phyloP scores from a whole-genome alignment of 495 filamentous ascomycete genomes.

The Chaetomidium leptoderma region DNA sequence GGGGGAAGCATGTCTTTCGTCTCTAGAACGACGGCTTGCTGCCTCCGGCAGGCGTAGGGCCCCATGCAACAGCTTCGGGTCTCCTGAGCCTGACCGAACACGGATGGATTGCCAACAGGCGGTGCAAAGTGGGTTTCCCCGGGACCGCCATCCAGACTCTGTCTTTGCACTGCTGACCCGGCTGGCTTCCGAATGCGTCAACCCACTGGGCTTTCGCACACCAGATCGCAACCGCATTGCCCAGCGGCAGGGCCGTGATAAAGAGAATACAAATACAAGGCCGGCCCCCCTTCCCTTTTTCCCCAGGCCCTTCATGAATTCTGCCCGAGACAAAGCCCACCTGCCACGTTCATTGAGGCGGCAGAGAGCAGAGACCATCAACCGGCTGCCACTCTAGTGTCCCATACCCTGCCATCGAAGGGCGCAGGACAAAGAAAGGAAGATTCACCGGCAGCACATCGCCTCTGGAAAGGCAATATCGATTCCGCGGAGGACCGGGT shows the following conservation, averaged over 20 bases:
- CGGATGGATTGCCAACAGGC: slow-evolving; percentile 20
- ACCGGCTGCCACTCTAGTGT: slow-evolving; percentile 12
- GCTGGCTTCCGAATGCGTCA: slow-evolving; percentile 31
- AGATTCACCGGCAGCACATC: slow-evolving; percentile 3
- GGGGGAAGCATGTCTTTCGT: slow-evolving; percentile 3
- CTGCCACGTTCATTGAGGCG: slow-evolving; percentile 25
- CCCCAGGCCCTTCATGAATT: slow-evolving; percentile 20
- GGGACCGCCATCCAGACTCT: slow-evolving; percentile 17
- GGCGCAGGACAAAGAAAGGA: slow-evolving; percentile 19
- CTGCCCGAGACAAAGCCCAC: slow-evolving; percentile 29
- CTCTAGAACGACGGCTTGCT: slow-evolving; percentile 18
- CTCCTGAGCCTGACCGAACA: slow-evolving; percentile 19
- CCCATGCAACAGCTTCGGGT: slow-evolving; percentile 11
- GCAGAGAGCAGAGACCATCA: slow-evolving; percentile 21
- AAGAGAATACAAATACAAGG: slow-evolving; percentile 35
- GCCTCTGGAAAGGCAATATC: slow-evolving; percentile 13
- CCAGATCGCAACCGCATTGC: slow-evolving; percentile 10
- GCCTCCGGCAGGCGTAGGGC: slow-evolving; percentile 10
- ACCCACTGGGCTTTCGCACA: slow-evolving; percentile 12
- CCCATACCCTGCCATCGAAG: slow-evolving; percentile 16
- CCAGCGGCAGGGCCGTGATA: slow-evolving; percentile 17
- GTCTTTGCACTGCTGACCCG: slow-evolving; percentile 16
- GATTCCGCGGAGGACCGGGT: slow-evolving; percentile 7
- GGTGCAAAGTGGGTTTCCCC: slow-evolving; percentile 12
- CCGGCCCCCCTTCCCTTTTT: slow-evolving; percentile 23